A percentile compares a stretch with the other conserved stretches of the same genome.
Evolutionary conservation across 1,139 yeast genomes (phyloP).

Genomic region (Geotrichum phurueaensis): DNA sequence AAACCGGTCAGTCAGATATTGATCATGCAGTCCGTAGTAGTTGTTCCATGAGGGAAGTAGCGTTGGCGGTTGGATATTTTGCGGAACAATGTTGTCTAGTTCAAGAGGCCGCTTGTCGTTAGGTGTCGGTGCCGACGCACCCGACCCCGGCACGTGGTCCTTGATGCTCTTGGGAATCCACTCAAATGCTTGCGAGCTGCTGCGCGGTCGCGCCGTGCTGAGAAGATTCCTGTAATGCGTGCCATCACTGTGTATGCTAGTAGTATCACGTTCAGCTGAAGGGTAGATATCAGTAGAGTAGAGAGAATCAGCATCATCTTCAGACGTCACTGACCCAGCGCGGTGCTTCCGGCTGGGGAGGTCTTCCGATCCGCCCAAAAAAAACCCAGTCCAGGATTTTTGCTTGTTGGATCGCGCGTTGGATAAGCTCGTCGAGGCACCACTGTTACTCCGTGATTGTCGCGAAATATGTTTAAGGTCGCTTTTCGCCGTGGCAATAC

Average conservation of each 20-base stretch:
- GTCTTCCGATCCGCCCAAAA: not conserved
- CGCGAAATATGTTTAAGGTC: not conserved
- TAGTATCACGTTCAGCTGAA: constrained; percentile 3
- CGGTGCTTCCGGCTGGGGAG: not conserved
- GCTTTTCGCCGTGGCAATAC: not conserved
- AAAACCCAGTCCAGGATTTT: constrained; percentile 6
- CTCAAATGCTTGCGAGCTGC: constrained; percentile 22
- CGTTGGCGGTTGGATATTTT: constrained; percentile 36
- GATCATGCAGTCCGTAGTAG: constrained; percentile 28
- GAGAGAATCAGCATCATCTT: constrained; percentile 12
- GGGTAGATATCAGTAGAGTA: constrained; percentile 7
- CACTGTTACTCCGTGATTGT: not conserved
- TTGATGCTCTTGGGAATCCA: constrained; percentile 26
- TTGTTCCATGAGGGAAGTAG: constrained; percentile 30
- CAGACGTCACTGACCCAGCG: constrained; percentile 7
- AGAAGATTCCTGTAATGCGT: not conserved
- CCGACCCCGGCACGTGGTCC: constrained; percentile 27
- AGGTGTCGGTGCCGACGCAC: constrained; percentile 20
- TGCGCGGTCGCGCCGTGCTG: constrained; percentile 1
- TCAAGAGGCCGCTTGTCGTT: constrained; percentile 41
- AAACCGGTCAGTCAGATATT: constrained; percentile 42
- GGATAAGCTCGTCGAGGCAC: not conserved
- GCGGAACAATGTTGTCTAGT: constrained; percentile 40
- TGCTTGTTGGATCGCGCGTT: constrained; percentile 3
- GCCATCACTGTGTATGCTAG: constrained; percentile 9